phyloP scores from a whole-genome alignment of 1,284 basidiomycete genomes.

The Leccinum cinnamomeum region DNA sequence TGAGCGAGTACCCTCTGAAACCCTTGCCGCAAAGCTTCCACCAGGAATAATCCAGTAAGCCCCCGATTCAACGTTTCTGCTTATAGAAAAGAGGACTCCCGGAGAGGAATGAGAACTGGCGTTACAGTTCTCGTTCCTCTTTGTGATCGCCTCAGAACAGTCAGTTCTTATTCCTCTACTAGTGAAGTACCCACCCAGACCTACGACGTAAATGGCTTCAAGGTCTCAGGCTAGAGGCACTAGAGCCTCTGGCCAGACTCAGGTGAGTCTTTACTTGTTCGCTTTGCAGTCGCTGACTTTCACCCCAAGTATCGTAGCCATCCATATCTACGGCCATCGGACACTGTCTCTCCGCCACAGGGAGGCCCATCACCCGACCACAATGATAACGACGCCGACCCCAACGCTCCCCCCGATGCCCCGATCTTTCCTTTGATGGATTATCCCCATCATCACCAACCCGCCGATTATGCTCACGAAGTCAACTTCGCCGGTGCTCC shows the following conservation, averaged over 20 bases:
- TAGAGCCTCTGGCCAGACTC: not conserved
- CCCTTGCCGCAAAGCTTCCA: too few species aligned
- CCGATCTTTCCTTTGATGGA: not conserved
- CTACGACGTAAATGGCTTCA: not conserved
- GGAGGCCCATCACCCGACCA: not conserved
- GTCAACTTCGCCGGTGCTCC: not conserved
- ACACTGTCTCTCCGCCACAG: not conserved
- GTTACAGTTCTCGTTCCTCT: not conserved
- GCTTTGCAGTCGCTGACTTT: not conserved
- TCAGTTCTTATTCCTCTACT: not conserved
- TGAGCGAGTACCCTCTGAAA: too few species aligned
- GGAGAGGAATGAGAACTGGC: not conserved
- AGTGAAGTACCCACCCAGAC: not conserved
- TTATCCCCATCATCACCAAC: not conserved
- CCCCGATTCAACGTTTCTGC: not conserved
- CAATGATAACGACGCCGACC: not conserved
- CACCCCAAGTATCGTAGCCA: not conserved
- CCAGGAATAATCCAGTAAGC: too few species aligned
- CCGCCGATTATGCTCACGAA: not conserved
- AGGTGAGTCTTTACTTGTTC: not conserved
- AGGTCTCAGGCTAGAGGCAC: not conserved
- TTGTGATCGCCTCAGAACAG: not conserved
- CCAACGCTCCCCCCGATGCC: not conserved
- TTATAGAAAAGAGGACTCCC: not conserved
- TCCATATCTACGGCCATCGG: not conserved